Conservation (phyloP, 225 moss, liverwort and hornwort genomes). For the Sphagnum contortum region DNA sequence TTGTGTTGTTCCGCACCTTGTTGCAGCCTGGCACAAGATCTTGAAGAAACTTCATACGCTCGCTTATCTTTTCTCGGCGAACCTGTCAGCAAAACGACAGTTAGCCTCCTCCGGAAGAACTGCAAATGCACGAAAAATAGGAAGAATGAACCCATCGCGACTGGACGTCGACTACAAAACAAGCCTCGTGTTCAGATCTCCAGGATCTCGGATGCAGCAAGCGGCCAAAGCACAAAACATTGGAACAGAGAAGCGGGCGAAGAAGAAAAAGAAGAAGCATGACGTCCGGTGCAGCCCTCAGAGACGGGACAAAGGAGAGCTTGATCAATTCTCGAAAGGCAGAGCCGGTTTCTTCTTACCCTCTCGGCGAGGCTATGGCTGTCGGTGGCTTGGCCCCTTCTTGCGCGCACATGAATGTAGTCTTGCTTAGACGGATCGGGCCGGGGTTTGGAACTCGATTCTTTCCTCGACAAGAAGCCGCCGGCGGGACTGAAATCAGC, state of each 20-base stretch:
- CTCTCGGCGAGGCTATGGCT: constrained; percentile 21
- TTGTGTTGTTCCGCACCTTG: constrained; percentile 6
- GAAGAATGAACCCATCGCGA: no score
- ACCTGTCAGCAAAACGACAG: constrained; percentile 2
- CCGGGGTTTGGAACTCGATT: constrained; percentile 8
- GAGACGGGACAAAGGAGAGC: no score
- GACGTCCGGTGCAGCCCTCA: no score
- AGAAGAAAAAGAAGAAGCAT: no score
- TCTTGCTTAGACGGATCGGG: constrained; percentile 11
- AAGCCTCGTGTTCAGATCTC: no score
- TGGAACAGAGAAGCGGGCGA: no score
- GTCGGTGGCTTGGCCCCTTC: constrained; percentile 16
- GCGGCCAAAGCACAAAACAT: background rate
- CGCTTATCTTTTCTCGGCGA: constrained; percentile 41
- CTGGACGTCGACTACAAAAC: no score
- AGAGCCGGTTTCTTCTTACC: background rate
- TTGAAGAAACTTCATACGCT: constrained; percentile 42
- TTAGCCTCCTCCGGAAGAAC: no score
- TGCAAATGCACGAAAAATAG: no score
- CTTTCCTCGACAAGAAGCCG: constrained; percentile 6
- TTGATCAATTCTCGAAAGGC: no score
- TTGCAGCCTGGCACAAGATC: constrained; percentile 39
- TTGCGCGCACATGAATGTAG: constrained; percentile 16
- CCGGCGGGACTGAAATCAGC: no score
- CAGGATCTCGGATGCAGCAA: no score